Evolutionary conservation across 202 grass and related monocot genomes (phyloP), one percentile per base, ranked within the genome.

Genomic region (Musa balbisiana): DNA sequence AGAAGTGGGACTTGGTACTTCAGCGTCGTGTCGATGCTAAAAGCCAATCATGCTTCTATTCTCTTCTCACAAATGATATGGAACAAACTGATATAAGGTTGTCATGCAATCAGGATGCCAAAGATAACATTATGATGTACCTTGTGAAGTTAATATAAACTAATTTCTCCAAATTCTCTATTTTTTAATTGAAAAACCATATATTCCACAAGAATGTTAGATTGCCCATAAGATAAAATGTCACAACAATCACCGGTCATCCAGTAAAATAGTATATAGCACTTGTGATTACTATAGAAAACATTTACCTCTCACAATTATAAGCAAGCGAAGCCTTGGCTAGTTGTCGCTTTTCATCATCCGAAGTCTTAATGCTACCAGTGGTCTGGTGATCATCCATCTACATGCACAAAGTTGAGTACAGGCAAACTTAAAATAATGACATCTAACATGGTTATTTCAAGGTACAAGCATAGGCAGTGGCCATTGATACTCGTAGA

Each of bases 321-420:
- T 99, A 99, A 27, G 91, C 91, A 83, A 99, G 95, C 26, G 95
- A 99, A 87, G 87, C 89, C 82, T 92, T 90, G 22, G 95, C 95
- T 84, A 99, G 79, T 62, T 76, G 87, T 62, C 82, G 84, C 81
- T 99, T 99, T 73, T 99, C 95, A 53, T 80, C 89, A 52, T 95
- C 82, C 75, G 91, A 78, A 56, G 85, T 99, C 82, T 87, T 99
- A 73, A 99, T 92, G 83, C 95, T 99, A 73, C 95, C 95, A 65
- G 95, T 99, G 73, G 95, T 99, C 62, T 93, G 79, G 65, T 85
- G 87, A 88, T 95, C 95, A 87, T 95, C 95, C 95, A 95, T 94
- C 95, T 99, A 68, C 73, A 85, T 50, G 17, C 9, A 82, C 53
- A 29, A 56, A 17, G 15, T 54, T 73, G 51, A 52, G 26, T 9